A percentile compares a stretch with the other conserved stretches of the same genome.
Conservation (phyloP, 2,329 filamentous ascomycete species). For the Tolypocladium guangdongense region DNA sequence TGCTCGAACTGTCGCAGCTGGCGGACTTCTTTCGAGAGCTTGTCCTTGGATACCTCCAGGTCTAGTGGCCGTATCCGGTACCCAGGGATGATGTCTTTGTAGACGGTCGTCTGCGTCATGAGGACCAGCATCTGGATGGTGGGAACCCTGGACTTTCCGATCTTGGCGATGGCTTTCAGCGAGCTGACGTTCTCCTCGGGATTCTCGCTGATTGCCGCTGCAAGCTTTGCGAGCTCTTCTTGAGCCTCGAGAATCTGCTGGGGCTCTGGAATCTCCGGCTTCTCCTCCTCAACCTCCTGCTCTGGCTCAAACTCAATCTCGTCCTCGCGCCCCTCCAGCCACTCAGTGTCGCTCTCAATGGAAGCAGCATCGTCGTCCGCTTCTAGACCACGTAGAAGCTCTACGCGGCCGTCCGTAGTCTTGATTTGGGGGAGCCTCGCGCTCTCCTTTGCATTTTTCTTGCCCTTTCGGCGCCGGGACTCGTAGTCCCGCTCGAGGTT, state of each 20-base stretch:
- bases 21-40: slow-evolving; percentile 85
- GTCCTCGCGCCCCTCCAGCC: slow-evolving; percentile 52
- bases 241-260: slow-evolving; percentile 81
- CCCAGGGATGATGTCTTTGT: slow-evolving; percentile 92
- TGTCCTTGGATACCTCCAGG: slow-evolving; percentile 64
- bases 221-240: slow-evolving; percentile 81
- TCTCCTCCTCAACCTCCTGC: slow-evolving; percentile 36
- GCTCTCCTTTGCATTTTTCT: slow-evolving; percentile 60
- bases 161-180: slow-evolving; percentile 66
- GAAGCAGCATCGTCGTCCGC: slow-evolving; percentile 52
- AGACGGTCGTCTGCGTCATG: slow-evolving; percentile 78
- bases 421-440: slow-evolving; percentile 71
- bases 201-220: slow-evolving; percentile 73
- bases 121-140: slow-evolving; percentile 79
- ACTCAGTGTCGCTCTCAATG: slow-evolving; percentile 47
- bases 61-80: slow-evolving; percentile 80
- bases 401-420: slow-evolving; percentile 63
- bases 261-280: slow-evolving; percentile 57
- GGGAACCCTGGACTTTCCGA: slow-evolving; percentile 57
- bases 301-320: slow-evolving; percentile 37
- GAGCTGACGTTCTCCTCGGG: slow-evolving; percentile 80
- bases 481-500: slow-evolving; percentile 90
- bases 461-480: slow-evolving; percentile 64
- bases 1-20: slow-evolving; percentile 79
- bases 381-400: slow-evolving; percentile 45